Conservation (phyloP, 2,329 filamentous ascomycete species). For the Clarireedia homoeocarpa region DNA sequence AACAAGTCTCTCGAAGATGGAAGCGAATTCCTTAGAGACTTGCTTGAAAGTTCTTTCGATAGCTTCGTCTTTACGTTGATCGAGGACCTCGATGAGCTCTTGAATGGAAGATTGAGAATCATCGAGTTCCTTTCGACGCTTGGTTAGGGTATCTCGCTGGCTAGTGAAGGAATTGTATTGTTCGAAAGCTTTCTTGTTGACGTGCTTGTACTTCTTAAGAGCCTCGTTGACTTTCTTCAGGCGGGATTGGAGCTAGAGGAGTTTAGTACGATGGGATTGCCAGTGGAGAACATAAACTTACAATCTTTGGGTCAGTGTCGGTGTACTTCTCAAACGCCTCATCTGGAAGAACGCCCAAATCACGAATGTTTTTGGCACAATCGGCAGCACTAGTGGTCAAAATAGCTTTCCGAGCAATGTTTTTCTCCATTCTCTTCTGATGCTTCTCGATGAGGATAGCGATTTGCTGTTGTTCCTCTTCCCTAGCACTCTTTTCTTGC, state of each 20-base stretch:
- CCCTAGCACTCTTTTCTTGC: slow-evolving; percentile 50
- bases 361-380: slow-evolving; percentile 80
- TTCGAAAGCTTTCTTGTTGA: slow-evolving; percentile 99
- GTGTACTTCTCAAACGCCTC: slow-evolving; percentile 90
- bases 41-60: slow-evolving; percentile 99
- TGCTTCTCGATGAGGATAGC: slow-evolving; percentile 73
- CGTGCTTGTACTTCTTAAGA: slow-evolving; percentile 92
- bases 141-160: slow-evolving; percentile 79
- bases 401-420: slow-evolving; percentile 77
- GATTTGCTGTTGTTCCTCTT: slow-evolving; percentile 67
- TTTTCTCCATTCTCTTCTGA: slow-evolving; percentile 87
- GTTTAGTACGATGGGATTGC: slow-evolving; percentile 1
- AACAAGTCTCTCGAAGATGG: slow-evolving; percentile 90
- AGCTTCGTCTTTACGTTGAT: slow-evolving; percentile 93
- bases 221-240: slow-evolving; percentile 88
- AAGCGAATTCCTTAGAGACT: slow-evolving; percentile 86
- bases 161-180: slow-evolving; percentile 97
- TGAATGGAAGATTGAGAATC: slow-evolving; percentile 81
- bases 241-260: slow-evolving; percentile 33
- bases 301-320: slow-evolving; percentile 68
- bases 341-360: slow-evolving; percentile 86
- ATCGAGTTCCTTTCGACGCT: slow-evolving; percentile 80
- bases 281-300: slow-evolving; percentile 35
- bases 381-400: slow-evolving; percentile 71
- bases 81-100: slow-evolving; percentile 84